Conservation (phyloP, 305 asterid genomes). For the Monarda citriodora region DNA sequence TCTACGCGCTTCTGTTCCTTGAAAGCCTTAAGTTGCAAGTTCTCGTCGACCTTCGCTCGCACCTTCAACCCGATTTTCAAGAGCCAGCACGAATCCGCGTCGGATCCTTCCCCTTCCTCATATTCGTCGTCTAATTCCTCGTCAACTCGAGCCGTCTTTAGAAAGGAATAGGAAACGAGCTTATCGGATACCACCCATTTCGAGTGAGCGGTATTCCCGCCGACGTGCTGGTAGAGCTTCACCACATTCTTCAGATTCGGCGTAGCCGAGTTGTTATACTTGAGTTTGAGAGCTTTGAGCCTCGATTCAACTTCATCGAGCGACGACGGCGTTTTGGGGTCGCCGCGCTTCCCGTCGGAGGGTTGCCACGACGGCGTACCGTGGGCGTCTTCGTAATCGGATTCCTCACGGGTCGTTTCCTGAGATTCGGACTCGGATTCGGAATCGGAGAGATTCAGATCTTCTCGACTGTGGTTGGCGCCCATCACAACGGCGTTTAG, state of each 20-base stretch:
- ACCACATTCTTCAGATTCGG: constrained; percentile 52
- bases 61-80: constrained; percentile 77
- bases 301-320: constrained; percentile 81
- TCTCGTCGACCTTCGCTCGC: constrained; percentile 60
- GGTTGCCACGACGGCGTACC: constrained; percentile 71
- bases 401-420: constrained; percentile 31
- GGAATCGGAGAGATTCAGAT: constrained; percentile 72
- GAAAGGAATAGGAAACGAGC: constrained; percentile 48
- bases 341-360: constrained; percentile 33
- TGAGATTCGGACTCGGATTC: constrained; percentile 73
- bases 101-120: constrained; percentile 42
- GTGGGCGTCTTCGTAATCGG: constrained; percentile 56
- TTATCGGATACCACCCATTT: constrained; percentile 85
- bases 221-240: constrained; percentile 65
- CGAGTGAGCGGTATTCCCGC: constrained; percentile 59
- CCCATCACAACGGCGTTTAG: constrained; percentile 56
- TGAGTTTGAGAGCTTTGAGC: constrained; percentile 87
- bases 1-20: constrained; percentile 86
- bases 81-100: constrained; percentile 52
- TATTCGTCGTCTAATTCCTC: constrained; percentile 40
- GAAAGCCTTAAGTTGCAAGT: constrained; percentile 72
- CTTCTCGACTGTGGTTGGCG: constrained; percentile 81
- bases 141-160: constrained; percentile 37
- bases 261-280: constrained; percentile 41
- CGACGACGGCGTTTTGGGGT: constrained; percentile 67